phyloP scores from a whole-genome alignment of 2,329 filamentous ascomycete species.

The Fusarium albosuccineum region DNA sequence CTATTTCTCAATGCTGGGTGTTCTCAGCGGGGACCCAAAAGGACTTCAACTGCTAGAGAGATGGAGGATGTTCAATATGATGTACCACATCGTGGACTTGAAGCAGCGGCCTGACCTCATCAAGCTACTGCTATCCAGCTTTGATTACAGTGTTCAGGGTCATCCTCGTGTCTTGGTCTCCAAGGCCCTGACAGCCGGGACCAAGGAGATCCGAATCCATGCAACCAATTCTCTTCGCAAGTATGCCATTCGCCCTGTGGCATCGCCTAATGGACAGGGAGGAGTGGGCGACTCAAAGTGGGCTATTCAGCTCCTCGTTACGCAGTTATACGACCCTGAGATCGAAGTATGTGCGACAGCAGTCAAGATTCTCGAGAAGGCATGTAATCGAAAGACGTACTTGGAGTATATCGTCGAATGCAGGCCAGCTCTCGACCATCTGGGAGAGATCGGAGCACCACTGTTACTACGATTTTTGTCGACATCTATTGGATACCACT shows the following conservation, averaged over 20 bases:
- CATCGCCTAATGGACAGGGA: constrained; percentile 54
- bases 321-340: constrained; percentile 96
- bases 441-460: constrained; percentile 96
- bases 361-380: constrained; percentile 96
- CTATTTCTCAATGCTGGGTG: constrained; percentile 93
- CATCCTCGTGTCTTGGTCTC: constrained; percentile 93
- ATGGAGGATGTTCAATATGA: constrained; percentile 99
- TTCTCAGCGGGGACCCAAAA: constrained; percentile 83
- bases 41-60: constrained; percentile 91
- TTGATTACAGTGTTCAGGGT: constrained; percentile 90
- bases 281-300: constrained; percentile 82
- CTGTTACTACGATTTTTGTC: constrained; percentile 92
- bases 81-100: constrained; percentile 96
- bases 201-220: constrained; percentile 91
- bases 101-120: constrained; percentile 93
- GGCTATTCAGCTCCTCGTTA: constrained; percentile 97
- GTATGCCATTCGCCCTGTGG: constrained; percentile 73
- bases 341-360: constrained; percentile 96
- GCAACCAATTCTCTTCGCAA: constrained; percentile 88
- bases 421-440: constrained; percentile 90
- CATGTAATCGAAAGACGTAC: constrained; percentile 91
- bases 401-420: constrained; percentile 98
- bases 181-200: constrained; percentile 91
- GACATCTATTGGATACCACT: constrained; percentile 97
- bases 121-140: constrained; percentile 86